phyloP scores from a whole-genome alignment of 257 asterid species.

The Nicotiana paniculata region DNA sequence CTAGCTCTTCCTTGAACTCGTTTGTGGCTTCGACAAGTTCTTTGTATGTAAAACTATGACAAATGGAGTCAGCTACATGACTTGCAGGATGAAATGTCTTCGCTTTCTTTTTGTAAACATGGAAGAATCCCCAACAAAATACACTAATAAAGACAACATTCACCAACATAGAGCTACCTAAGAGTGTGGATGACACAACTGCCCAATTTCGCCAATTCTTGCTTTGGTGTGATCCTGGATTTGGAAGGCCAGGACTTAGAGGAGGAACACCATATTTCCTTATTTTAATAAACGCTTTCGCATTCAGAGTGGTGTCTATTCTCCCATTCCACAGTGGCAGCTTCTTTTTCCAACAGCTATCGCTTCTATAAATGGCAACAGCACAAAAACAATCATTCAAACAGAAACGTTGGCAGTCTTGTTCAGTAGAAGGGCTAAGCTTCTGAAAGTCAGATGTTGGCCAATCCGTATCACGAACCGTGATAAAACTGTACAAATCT shows the following conservation, averaged over 20 bases:
- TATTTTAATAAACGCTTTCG: constrained; percentile 14
- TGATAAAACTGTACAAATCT: constrained; percentile 10
- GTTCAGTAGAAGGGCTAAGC: constrained; percentile 1
- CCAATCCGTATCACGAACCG: constrained; percentile 19
- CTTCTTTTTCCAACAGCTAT: constrained; percentile 31
- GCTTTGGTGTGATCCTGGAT: constrained; percentile 5
- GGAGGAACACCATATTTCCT: constrained; percentile 6
- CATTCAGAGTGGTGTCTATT: neutral
- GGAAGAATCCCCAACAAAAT: constrained; percentile 2
- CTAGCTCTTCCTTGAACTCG: constrained; percentile 41
- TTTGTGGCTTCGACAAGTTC: constrained; percentile 34
- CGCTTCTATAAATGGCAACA: constrained; percentile 19
- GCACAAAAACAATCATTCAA: constrained; percentile 42
- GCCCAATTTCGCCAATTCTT: neutral
- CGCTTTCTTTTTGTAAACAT: neutral
- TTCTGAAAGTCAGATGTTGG: constrained; percentile 5
- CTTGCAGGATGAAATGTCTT: neutral
- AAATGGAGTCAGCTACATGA: neutral
- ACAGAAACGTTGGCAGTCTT: constrained; percentile 24
- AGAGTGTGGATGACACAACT: neutral
- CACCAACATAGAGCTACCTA: neutral
- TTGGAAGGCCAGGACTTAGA: constrained; percentile 5
- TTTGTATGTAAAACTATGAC: constrained; percentile 28
- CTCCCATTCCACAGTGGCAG: constrained; percentile 36
- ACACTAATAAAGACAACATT: neutral